phyloP scores from a whole-genome alignment of 2,329 filamentous ascomycete genomes.

The Arthrobotrys entomopaga region DNA sequence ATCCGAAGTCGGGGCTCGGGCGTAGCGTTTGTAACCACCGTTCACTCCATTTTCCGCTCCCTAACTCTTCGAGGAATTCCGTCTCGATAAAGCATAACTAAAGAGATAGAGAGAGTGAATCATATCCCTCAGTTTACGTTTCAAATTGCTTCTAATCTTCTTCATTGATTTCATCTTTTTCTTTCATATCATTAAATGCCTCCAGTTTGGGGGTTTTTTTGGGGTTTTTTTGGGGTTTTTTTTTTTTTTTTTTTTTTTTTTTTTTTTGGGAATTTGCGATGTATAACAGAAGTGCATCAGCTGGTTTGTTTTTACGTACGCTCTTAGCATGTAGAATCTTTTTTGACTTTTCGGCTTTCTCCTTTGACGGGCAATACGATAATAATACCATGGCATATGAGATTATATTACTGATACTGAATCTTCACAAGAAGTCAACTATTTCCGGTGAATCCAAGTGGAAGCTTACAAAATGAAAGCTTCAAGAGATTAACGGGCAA shows the following conservation, averaged over 20 bases:
- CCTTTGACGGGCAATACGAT: neutral
- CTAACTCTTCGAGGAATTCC: too few relatives aligned
- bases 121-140: neutral
- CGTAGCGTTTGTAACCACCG: too few relatives aligned
- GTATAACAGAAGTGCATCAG: slow-evolving; percentile 19
- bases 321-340: neutral
- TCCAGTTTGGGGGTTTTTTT: neutral
- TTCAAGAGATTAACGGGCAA: too few relatives aligned
- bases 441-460: too few relatives aligned
- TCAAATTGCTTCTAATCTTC: neutral
- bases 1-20: too few relatives aligned
- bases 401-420: too few relatives aligned
- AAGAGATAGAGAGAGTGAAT: too few relatives aligned
- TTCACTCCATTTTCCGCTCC: too few relatives aligned
- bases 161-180: neutral
- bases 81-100: too few relatives aligned
- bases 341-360: neutral
- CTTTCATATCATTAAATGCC: neutral
- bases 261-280: slow-evolving; percentile 6
- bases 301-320: slow-evolving; percentile 2
- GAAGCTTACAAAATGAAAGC: too few relatives aligned
- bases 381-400: neutral
- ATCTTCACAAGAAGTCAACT: too few relatives aligned
- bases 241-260: slow-evolving; percentile 2
- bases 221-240: neutral